Base-by-base conservation (phyloP, 2,329 filamentous ascomycete genomes). In the Phaeophleospora eucalypticola region DNA sequence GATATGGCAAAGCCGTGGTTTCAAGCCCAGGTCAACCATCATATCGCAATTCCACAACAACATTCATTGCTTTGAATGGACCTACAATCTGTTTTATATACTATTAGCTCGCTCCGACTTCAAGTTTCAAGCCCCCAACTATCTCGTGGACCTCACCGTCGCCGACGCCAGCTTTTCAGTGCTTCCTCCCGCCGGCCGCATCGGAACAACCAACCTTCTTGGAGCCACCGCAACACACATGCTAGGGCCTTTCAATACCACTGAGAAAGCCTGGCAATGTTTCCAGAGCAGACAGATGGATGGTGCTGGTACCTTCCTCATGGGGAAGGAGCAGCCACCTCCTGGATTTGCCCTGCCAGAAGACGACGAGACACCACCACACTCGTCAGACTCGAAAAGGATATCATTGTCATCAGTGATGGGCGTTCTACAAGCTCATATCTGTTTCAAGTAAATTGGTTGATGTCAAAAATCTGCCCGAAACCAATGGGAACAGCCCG, bases 381-480 rank as follows among this genome's bases (percentile, higher is more conserved):
- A 29, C 24, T 29, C 12, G 7, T 12, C 6, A 29, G 24, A 29
- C 24, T 29, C 6, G 7, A 29, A 29, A 29, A 6, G 6, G 6
- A 29, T 12, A 29, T 29, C 12, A 12, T 7, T 29, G 12, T 6
- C 6, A 29, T 29, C 24, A 12, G 6, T 6, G 12, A 29, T 6
- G 12, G 9, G 24, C 37, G 17, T 19, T 39, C 37, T 39, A 39
- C 37, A 39, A 21, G 18, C 37, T 39, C 37, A 9, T 21, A 21
- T 24, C 7, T 21, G 37, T 39, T 24, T 39, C 18, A 10, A n/a
- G 21, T 21, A 9, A 24, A 12, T 21, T 16, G 8, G 16, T 37
- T 9, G 36, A 18, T 16, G 7, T 19, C 19, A 6, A 17, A 10
- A 37, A 17, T 29, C 24, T 29, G 24, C 6, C 24, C 24, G 24